Conservation (phyloP, 1,284 basidiomycete species). For the Entoloma clypeatum region DNA sequence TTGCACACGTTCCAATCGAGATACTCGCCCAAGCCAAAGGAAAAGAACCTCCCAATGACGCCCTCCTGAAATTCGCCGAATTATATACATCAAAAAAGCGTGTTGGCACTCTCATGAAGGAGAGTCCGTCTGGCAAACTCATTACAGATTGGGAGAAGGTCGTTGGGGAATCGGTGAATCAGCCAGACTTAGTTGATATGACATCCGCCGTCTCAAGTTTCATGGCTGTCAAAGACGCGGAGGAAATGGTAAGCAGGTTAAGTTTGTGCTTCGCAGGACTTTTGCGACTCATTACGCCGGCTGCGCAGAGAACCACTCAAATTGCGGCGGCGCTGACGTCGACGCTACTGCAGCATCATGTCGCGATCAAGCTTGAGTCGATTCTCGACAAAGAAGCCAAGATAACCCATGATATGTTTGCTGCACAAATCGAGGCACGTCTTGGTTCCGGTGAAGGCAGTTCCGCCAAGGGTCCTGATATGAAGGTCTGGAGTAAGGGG, state of each 20-base stretch:
- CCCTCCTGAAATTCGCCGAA: conserved; percentile 58
- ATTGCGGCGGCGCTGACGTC: conserved; percentile 80
- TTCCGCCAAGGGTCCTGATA: conserved; percentile 75
- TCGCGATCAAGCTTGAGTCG: conserved; percentile 84
- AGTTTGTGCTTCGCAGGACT: conserved; percentile 4
- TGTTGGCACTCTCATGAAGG: conserved; percentile 73
- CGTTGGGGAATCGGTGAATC: conserved; percentile 45
- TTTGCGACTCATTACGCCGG: conserved; percentile 13
- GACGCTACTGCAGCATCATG: conserved; percentile 82
- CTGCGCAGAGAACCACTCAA: conserved; percentile 67
- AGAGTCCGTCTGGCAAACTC: conserved; percentile 76
- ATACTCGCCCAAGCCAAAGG: conserved; percentile 69
- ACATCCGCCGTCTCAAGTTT: conserved; percentile 71
- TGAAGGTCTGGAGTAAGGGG: conserved; percentile 86
- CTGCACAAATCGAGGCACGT: conserved; percentile 80
- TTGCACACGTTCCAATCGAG: conserved; percentile 55
- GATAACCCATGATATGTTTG: conserved; percentile 85
- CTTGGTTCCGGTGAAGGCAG: conserved; percentile 82
- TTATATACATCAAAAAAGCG: conserved; percentile 54
- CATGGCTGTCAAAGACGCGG: conserved; percentile 86
- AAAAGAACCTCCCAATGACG: conserved; percentile 69
- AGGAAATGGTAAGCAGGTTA: conserved; percentile 75
- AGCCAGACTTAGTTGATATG: conserved; percentile 80
- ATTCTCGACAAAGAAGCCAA: conserved; percentile 91
- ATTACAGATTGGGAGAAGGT: conserved; percentile 76